A percentile compares a stretch with the other conserved stretches of the same genome.
Evolutionary conservation across 2,329 filamentous ascomycete genomes (phyloP).

Genomic region (Mycogone perniciosa): DNA sequence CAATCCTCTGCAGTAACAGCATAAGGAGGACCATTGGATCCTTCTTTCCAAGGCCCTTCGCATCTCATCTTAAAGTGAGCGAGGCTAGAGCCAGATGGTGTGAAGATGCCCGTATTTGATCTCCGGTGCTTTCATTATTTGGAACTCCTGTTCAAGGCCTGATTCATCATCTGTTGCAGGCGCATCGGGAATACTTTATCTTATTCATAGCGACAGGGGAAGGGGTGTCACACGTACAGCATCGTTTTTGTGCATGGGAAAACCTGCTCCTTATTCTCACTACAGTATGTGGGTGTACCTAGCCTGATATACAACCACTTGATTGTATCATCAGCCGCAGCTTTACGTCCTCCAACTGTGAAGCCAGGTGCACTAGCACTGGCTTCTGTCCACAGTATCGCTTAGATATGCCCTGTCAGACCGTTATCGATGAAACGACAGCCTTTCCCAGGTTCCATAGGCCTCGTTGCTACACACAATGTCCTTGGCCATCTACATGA

Average conservation of each 20-base stretch:
- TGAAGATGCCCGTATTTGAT: too few relatives aligned
- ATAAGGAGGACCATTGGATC: too few relatives aligned
- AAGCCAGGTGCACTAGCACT: slow-evolving; percentile 22
- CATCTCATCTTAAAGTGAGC: too few relatives aligned
- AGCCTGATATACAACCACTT: slow-evolving; percentile 22
- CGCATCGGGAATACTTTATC: too few relatives aligned
- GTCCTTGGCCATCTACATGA: slow-evolving; percentile 12
- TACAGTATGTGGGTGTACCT: slow-evolving; percentile 16
- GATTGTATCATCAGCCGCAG: slow-evolving; percentile 18
- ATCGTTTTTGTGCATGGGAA: background rate
- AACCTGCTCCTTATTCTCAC: slow-evolving; percentile 12
- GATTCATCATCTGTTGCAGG: too few relatives aligned
- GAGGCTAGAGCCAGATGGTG: too few relatives aligned
- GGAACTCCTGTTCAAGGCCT: too few relatives aligned
- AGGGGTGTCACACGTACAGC: too few relatives aligned
- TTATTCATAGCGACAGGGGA: too few relatives aligned
- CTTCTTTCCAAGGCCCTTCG: too few relatives aligned
- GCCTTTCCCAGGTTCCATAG: slow-evolving; percentile 2
- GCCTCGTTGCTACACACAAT: slow-evolving; percentile 10
- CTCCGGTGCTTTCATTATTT: too few relatives aligned
- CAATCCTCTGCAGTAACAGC: too few relatives aligned
- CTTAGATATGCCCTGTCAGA: slow-evolving; percentile 4
- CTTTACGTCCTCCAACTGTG: slow-evolving; percentile 8
- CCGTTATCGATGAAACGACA: slow-evolving; percentile 1
- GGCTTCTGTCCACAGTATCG: slow-evolving; percentile 10